These are phyloP conservation scores for Colletotrichum abscissum DNA, from an alignment of 2,329 filamentous ascomycete genomes.

Conservation along the genomic window DNA sequence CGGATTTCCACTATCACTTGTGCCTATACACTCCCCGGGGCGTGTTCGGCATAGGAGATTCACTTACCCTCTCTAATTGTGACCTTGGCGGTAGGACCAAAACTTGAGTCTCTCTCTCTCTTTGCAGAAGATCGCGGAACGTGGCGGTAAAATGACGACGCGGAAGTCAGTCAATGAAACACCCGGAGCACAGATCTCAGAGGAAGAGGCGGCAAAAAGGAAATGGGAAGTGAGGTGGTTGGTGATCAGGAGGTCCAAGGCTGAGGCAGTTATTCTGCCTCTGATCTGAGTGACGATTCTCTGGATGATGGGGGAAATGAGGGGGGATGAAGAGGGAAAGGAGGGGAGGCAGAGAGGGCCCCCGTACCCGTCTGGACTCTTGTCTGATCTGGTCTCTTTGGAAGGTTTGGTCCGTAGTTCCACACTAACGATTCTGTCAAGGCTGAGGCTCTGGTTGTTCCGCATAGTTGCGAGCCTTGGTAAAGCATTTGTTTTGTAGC, in stretches of 20 bases:
- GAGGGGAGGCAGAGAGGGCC: neutral
- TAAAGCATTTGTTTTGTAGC: neutral
- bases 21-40: neutral
- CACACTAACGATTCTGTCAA: neutral
- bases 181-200: neutral
- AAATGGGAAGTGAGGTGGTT: neutral
- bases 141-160: neutral
- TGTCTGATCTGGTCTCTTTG: neutral
- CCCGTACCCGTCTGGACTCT: neutral
- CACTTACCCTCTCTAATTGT: neutral
- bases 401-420: neutral
- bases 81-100: neutral
- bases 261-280: neutral
- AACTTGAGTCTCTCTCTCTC: neutral
- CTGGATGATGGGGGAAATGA: neutral
- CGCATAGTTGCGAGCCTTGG: neutral
- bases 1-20: neutral
- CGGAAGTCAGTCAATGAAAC: neutral
- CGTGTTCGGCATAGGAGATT: neutral
- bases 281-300: neutral
- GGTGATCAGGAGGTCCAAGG: neutral
- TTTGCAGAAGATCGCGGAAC: neutral
- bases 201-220: neutral
- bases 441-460: neutral
- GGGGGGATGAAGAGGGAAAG: too few species aligned